Evolutionary conservation across 768 basidiomycete genomes (phyloP), one percentile per base, ranked within the genome.

Genomic region (Leucocoprinus birnbaumii): DNA sequence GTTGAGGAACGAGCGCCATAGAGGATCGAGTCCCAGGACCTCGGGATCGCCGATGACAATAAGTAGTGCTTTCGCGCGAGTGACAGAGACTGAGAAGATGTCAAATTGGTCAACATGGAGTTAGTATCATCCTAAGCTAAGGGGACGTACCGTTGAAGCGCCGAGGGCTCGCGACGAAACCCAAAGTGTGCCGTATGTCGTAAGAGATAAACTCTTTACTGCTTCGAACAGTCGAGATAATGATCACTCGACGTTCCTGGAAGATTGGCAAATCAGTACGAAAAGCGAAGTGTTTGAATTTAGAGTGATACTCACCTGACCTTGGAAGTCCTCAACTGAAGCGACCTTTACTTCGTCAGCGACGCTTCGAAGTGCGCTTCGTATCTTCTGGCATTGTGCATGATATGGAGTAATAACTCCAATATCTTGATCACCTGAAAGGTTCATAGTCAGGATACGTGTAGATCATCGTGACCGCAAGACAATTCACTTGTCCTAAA

Each of bases 321-420:
- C 84, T 65, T 85, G 84, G 66, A 83, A 84, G 51, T 83, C 82
- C 60, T 85, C 84, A 1, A 83, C 82, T 21, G 79, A 82, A 22
- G 82, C 84, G 13, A 86, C 79, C 59, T 84, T 85, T 52, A 84
- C 69, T 8, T 62, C 69, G 24, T 73, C 71, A 2, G 69, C 68
- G 18, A 68, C 63, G 46, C 53, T 59, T 22, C 63, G 62, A 8
- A 85, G 62, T 2, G 65, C 51, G 7, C 53, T 64, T 18, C 79
- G 72, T 21, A 85, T 71, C 62, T 79, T 82, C 13, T 65, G 62
- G 42, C 74, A 73, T 60, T 86, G 84, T 0, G 82, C 83, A 57
- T 82, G 77, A 61, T 86, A 86, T 0, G 84, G 84, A 0, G 82
- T 62, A 34, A 85, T 84, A 26, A 86, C 67, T 1, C 84, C 83